A percentile compares a stretch with the other conserved stretches of the same genome.
phyloP scores from a whole-genome alignment of 306 rosid species.

The Ochetophila trinervis region DNA sequence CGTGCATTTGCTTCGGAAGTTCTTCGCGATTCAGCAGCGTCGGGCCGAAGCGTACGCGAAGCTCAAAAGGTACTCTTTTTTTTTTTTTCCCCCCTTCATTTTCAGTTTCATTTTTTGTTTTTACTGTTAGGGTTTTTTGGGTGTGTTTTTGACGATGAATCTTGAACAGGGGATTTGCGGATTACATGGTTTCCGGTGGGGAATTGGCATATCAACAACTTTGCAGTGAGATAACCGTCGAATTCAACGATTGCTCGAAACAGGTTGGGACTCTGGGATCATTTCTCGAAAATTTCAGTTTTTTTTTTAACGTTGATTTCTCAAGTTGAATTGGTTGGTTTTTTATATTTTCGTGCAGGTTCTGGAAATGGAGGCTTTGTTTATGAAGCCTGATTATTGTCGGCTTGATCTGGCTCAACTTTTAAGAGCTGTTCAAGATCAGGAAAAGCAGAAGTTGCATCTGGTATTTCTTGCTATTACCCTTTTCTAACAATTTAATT shows the following conservation, averaged over 20 bases:
- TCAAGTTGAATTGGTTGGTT: constrained; percentile 4
- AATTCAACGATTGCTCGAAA: constrained; percentile 82
- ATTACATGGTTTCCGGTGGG: constrained; percentile 60
- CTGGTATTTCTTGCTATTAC: constrained; percentile 45
- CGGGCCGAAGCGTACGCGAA: constrained; percentile 77
- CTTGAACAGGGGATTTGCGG: constrained; percentile 63
- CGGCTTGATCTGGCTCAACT: constrained; percentile 75
- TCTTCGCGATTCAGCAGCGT: constrained; percentile 65
- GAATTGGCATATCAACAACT: constrained; percentile 67
- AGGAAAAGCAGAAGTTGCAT: constrained; percentile 76
- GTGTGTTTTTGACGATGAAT: not conserved
- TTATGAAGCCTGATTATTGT: constrained; percentile 48
- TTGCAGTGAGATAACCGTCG: constrained; percentile 71
- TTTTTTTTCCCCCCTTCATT: constrained; percentile 1
- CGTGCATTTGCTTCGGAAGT: constrained; percentile 49
- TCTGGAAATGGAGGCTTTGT: constrained; percentile 58
- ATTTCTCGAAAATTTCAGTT: not conserved
- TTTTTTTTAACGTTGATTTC: not conserved
- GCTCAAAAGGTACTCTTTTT: constrained; percentile 46
- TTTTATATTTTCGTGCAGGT: constrained; percentile 53
- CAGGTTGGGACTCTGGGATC: constrained; percentile 33
- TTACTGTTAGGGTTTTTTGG: not conserved
- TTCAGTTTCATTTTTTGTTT: not conserved
- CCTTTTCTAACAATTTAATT: not conserved
- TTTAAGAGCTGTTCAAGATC: constrained; percentile 80